Percentiles rank a stretch among this genome's conserved stretches.
These are phyloP conservation scores for Candida pini DNA, from an alignment of 805 yeast genomes.

Conservation along the genomic window DNA sequence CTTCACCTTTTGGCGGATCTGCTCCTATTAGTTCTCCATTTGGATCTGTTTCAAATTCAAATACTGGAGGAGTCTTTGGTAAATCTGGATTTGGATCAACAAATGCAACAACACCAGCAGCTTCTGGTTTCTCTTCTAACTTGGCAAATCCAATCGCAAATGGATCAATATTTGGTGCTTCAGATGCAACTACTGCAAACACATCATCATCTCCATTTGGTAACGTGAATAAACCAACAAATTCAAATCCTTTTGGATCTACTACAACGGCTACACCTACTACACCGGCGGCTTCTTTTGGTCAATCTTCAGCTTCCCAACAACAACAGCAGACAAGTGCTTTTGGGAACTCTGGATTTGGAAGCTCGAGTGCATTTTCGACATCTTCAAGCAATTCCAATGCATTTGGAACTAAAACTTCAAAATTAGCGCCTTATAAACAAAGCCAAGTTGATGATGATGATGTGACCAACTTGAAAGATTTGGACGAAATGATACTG, in stretches of 20 bases:
- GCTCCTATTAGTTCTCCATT: background rate
- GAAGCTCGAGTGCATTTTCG: background rate
- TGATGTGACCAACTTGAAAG: conserved; percentile 26
- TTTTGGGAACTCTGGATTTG: background rate
- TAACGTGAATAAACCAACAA: too few relatives aligned
- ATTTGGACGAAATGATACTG: conserved; percentile 37
- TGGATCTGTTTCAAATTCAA: conserved; percentile 6
- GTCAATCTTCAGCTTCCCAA: too few relatives aligned
- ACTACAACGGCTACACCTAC: conserved; percentile 1
- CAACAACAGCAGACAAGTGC: too few relatives aligned
- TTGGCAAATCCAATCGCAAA: background rate
- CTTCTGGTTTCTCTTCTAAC: conserved; percentile 1
- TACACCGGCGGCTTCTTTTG: too few relatives aligned
- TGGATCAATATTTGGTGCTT: background rate
- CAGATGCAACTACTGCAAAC: background rate
- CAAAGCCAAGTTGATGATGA: conserved; percentile 21
- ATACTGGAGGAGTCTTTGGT: conserved; percentile 13
- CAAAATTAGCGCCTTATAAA: conserved; percentile 10
- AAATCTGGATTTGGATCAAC: conserved; percentile 20
- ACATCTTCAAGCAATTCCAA: background rate
- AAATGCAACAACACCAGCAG: conserved; percentile 10
- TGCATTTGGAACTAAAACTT: conserved; percentile 6
- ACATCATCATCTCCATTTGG: too few relatives aligned
- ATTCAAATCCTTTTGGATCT: conserved; percentile 2
- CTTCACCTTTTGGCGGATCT: conserved; percentile 9